Evolutionary conservation across 805 yeast species (phyloP).

Genomic region (Ogataea pini): DNA sequence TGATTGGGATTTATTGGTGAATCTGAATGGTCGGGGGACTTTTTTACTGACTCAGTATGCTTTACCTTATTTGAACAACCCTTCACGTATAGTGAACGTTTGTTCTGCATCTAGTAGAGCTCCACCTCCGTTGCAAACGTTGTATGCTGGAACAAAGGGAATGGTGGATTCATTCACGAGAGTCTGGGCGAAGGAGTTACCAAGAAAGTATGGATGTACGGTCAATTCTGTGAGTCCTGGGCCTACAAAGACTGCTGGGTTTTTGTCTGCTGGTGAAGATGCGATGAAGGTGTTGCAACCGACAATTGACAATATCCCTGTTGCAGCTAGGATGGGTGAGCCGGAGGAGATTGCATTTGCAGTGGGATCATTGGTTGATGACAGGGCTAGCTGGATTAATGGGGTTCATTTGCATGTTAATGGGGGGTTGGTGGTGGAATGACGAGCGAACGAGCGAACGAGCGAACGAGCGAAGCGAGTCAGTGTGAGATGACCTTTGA

Average conservation of each 20-base stretch:
- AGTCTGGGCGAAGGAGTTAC: constrained; percentile 16
- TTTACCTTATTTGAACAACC: constrained; percentile 9
- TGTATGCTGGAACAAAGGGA: constrained; percentile 15
- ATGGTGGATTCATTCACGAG: constrained; percentile 16
- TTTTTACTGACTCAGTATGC: constrained; percentile 9
- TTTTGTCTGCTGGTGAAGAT: constrained; percentile 12
- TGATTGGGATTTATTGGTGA: constrained; percentile 11
- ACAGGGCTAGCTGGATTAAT: constrained; percentile 14
- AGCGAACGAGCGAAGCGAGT: neutral
- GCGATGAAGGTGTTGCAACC: constrained; percentile 16
- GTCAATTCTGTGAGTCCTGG: constrained; percentile 16
- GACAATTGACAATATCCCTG: constrained; percentile 11
- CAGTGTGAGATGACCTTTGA: too few relatives aligned
- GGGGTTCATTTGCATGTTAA: constrained; percentile 14
- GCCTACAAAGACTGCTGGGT: constrained; percentile 14
- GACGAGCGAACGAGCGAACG: too few relatives aligned
- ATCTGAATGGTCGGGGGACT: constrained; percentile 11
- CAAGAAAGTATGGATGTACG: constrained; percentile 12
- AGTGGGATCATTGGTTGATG: constrained; percentile 8
- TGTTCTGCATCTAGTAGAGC: constrained; percentile 14
- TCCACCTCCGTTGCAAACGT: constrained; percentile 11
- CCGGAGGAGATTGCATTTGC: constrained; percentile 14
- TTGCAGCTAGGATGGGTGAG: constrained; percentile 13
- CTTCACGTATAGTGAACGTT: constrained; percentile 10
- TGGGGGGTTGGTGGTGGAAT: constrained; percentile 14